Conservation (phyloP, 1,284 basidiomycete genomes). For the Ustilago trichophora region DNA sequence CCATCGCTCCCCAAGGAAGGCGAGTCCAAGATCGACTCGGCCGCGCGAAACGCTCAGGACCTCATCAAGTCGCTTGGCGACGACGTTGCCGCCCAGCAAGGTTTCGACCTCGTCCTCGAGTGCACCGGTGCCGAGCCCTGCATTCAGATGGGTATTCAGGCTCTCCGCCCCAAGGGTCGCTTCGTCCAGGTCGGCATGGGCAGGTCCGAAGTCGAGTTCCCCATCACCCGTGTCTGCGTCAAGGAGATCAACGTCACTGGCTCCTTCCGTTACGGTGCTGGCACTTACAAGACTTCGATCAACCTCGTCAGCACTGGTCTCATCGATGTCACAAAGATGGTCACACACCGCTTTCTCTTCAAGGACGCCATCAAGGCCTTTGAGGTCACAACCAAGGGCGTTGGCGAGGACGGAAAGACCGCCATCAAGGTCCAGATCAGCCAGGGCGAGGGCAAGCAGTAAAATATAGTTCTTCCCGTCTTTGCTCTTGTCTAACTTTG, state of each 20-base stretch:
- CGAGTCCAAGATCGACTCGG: constrained; percentile 64
- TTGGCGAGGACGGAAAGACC: constrained; percentile 73
- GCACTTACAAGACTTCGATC: constrained; percentile 74
- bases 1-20: constrained; percentile 68
- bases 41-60: constrained; percentile 70
- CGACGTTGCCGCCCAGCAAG: constrained; percentile 68
- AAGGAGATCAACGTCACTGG: constrained; percentile 52
- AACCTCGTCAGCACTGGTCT: constrained; percentile 70
- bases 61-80: constrained; percentile 69
- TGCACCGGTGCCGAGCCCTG: constrained; percentile 70
- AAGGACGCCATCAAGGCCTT: constrained; percentile 71
- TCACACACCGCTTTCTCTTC: constrained; percentile 71
- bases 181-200: constrained; percentile 73
- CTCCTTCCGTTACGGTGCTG: constrained; percentile 86
- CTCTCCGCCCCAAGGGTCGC: constrained; percentile 50
- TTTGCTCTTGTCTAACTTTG: no score
- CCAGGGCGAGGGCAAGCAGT: constrained; percentile 56
- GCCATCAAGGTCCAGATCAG: constrained; percentile 70
- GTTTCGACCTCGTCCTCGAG: constrained; percentile 73
- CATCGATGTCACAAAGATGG: constrained; percentile 73
- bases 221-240: constrained; percentile 68
- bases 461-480: no score
- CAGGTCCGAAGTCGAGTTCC: constrained; percentile 64
- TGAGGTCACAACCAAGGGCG: constrained; percentile 73
- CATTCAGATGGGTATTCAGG: constrained; percentile 60